Percentiles rank a stretch among this genome's conserved stretches.
Conservation (phyloP, 2,329 filamentous ascomycete species). For the Davidsoniella virescens region DNA sequence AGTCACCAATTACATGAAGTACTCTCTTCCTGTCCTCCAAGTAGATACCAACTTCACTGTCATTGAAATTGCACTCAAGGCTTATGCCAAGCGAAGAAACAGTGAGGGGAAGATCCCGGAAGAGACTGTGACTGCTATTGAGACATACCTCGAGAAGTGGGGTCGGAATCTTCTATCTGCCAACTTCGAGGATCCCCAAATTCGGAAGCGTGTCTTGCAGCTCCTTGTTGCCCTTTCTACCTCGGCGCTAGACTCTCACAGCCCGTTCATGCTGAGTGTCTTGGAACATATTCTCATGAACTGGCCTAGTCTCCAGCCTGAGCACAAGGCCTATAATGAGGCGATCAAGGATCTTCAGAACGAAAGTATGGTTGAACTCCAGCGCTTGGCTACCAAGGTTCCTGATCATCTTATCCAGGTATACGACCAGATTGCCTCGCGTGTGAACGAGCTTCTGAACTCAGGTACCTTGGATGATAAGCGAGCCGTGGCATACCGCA, state of each 20-base stretch:
- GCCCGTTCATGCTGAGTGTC: constrained; percentile 71
- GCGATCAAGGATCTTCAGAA: constrained; percentile 78
- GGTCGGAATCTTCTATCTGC: constrained; percentile 54
- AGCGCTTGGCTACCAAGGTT: constrained; percentile 77
- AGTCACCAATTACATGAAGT: constrained; percentile 48
- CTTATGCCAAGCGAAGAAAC: constrained; percentile 62
- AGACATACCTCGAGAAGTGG: constrained; percentile 53
- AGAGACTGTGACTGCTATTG: constrained; percentile 16
- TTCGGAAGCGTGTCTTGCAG: constrained; percentile 67
- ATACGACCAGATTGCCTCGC: constrained; percentile 71
- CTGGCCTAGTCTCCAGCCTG: constrained; percentile 55
- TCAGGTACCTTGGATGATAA: constrained; percentile 64
- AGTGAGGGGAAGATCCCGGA: constrained; percentile 4
- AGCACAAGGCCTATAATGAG: constrained; percentile 62
- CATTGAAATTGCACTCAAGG: constrained; percentile 75
- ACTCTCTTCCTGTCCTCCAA: constrained; percentile 54
- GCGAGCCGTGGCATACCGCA: constrained; percentile 69
- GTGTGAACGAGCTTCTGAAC: constrained; percentile 64
- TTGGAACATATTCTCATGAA: constrained; percentile 82
- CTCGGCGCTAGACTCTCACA: constrained; percentile 59
- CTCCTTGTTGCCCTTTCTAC: constrained; percentile 74
- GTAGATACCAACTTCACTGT: constrained; percentile 84
- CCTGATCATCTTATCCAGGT: constrained; percentile 77
- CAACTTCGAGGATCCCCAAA: constrained; percentile 67
- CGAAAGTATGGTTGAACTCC: constrained; percentile 72